These are phyloP conservation scores for Wickerhamomyces bisporus DNA, from an alignment of 805 yeast genomes.

Conservation along the genomic window DNA sequence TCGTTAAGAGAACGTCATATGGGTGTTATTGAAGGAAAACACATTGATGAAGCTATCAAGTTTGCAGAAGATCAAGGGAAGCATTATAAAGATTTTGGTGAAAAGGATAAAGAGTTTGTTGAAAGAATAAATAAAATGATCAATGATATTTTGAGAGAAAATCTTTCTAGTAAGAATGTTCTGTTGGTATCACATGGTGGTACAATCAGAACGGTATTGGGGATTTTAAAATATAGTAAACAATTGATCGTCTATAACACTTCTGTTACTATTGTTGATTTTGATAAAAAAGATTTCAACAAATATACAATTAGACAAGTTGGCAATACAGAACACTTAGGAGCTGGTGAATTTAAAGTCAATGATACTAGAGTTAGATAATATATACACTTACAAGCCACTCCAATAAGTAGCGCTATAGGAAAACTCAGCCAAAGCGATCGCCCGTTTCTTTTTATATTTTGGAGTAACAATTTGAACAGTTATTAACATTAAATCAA, in stretches of 20 bases:
- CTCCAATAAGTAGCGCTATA: too few relatives aligned
- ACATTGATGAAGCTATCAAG: constrained; percentile 53
- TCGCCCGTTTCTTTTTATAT: too few relatives aligned
- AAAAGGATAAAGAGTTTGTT: constrained; percentile 9
- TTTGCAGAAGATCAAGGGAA: constrained; percentile 45
- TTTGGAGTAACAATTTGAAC: too few relatives aligned
- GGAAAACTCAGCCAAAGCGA: too few relatives aligned
- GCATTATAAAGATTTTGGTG: constrained; percentile 64
- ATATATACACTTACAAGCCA: too few relatives aligned
- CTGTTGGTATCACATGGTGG: constrained; percentile 79
- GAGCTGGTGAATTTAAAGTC: constrained; percentile 45
- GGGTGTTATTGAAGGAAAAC: constrained; percentile 80
- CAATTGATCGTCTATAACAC: constrained; percentile 66
- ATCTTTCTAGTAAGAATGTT: constrained; percentile 39
- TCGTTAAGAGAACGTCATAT: constrained; percentile 65
- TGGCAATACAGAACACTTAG: constrained; percentile 68
- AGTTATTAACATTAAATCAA: too few relatives aligned
- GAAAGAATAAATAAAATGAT: constrained; percentile 43
- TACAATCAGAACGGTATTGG: constrained; percentile 56
- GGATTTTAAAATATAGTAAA: constrained; percentile 42
- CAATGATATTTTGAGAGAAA: constrained; percentile 34
- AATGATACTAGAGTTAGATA: constrained; percentile 39
- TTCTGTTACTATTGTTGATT: constrained; percentile 63
- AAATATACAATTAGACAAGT: constrained; percentile 44
- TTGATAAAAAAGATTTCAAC: constrained; percentile 31